phyloP scores from a whole-genome alignment of 352 stramenopile species.

The Globisporangium paddicum region DNA sequence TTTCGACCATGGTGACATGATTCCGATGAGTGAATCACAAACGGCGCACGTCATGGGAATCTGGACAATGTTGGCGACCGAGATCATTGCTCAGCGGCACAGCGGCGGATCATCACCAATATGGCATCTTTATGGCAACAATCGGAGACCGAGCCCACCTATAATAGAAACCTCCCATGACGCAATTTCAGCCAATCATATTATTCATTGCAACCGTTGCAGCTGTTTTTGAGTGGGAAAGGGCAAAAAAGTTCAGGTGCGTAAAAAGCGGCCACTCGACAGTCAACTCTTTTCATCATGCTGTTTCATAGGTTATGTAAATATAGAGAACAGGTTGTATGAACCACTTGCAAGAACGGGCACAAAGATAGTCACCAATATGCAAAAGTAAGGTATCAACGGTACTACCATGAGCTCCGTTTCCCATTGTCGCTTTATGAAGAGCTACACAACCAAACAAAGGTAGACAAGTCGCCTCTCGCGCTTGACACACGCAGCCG shows the following conservation, averaged over 20 bases:
- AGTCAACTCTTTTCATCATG: neutral
- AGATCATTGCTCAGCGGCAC: too few relatives aligned
- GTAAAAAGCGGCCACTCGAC: slow-evolving; percentile 7
- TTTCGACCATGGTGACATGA: too few relatives aligned
- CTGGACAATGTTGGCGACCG: too few relatives aligned
- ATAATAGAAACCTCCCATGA: neutral
- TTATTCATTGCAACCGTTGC: neutral
- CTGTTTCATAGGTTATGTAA: neutral
- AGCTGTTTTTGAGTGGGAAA: neutral
- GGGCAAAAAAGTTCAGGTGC: slow-evolving; percentile 5
- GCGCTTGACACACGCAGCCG: neutral
- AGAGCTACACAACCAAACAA: slow-evolving; percentile 1
- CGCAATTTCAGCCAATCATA: neutral
- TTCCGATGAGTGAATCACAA: too few relatives aligned
- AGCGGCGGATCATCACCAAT: too few relatives aligned
- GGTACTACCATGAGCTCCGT: neutral
- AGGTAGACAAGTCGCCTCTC: neutral
- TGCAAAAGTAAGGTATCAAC: neutral
- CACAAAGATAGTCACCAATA: neutral
- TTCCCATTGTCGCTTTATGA: neutral
- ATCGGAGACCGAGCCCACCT: neutral
- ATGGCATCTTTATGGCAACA: too few relatives aligned
- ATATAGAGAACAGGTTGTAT: neutral
- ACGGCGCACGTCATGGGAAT: too few relatives aligned
- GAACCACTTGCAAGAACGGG: neutral